phyloP scores from a whole-genome alignment of 768 basidiomycete genomes.

The Serendipita sp. region DNA sequence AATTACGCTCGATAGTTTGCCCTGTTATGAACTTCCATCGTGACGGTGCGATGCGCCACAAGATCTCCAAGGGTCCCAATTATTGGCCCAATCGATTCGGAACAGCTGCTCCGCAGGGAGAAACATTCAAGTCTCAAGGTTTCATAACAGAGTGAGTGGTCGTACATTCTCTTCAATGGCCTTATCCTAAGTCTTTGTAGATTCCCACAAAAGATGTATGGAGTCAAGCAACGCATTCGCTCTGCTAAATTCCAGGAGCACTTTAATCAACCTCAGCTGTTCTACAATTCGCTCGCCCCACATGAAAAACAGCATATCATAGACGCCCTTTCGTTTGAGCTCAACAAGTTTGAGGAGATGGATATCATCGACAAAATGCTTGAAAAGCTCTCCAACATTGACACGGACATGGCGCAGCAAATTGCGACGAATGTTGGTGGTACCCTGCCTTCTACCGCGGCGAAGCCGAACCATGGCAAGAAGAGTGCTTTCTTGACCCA shows the following conservation, averaged over 20 bases:
- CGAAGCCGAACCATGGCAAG: conserved; percentile 41
- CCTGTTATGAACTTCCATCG: conserved; percentile 58
- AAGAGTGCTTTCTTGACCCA: conserved; percentile 45
- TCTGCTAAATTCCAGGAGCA: conserved; percentile 56
- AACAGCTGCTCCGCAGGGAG: conserved; percentile 40
- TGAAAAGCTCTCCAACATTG: conserved; percentile 52
- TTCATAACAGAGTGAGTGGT: conserved; percentile 30
- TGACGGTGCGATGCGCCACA: conserved; percentile 42
- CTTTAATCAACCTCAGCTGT: conserved; percentile 58
- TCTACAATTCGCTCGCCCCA: conserved; percentile 62
- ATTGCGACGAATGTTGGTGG: conserved; percentile 56
- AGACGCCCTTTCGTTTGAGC: conserved; percentile 62
- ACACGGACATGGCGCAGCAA: conserved; percentile 51
- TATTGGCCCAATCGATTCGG: conserved; percentile 72
- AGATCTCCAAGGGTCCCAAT: conserved; percentile 44
- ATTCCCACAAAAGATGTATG: conserved; percentile 40
- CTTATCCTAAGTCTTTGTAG: conserved; percentile 19
- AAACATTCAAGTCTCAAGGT: conserved; percentile 18
- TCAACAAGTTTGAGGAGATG: conserved; percentile 68
- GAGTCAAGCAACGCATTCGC: conserved; percentile 34
- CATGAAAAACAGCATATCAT: conserved; percentile 61
- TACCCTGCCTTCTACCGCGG: conserved; percentile 35
- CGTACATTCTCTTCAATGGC: neutral
- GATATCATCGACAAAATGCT: conserved; percentile 55
- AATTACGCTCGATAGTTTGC: conserved; percentile 27